Base-by-base conservation (phyloP, 768 basidiomycete genomes). In the Mycena amicta region DNA sequence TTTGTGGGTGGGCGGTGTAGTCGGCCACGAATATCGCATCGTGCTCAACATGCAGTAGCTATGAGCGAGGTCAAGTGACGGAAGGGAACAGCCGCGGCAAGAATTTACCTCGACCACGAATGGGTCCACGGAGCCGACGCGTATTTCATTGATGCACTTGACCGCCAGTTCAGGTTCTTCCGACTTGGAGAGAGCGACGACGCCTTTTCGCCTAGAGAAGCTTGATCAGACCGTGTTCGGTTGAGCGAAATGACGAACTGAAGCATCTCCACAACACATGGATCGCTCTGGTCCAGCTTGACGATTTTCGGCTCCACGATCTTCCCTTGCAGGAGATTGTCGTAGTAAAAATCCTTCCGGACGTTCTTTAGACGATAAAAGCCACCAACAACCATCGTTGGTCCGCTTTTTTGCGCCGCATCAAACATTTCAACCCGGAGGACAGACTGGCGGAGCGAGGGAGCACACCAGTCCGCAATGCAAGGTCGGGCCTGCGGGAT, bases 371-470 rank as follows among this genome's bases (percentile, higher is more conserved):
- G 74, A 18, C 63, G 72, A 68, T 83, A 89, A 60, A 77, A 84
- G 56, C 81, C 74, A 23, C 83, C 82, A 1, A 71, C 63, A 40
- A 71, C 66, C 79, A 89, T 82, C 2, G 59, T 69, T 27, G 60
- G 71, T 12, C 77, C 85, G 8, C 75, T 55, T 23, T 62, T 55
- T 2, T 69, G 72, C 13, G 88, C 84, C 1, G 41, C 66, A 60
- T 85, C 83, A 84, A 85, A 89, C 72, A 84, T 80, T 61, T 82
- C 80, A 28, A 88, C 76, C 49, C 75, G 80, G n/a, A 89, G 65
- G 18, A 84, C 76, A 25, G 66, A 68, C 15, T 79, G 72, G 3
- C 70, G 71, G 30, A 89, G 70, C 25, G 70, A 72, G 4, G 73
- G 66, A 12, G 81, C 75, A 67, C 82, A 86, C 81, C 80, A 85